Evolutionary conservation across 495 filamentous ascomycete genomes (phyloP).

Genomic region (Aspergillus coremiiformis): DNA sequence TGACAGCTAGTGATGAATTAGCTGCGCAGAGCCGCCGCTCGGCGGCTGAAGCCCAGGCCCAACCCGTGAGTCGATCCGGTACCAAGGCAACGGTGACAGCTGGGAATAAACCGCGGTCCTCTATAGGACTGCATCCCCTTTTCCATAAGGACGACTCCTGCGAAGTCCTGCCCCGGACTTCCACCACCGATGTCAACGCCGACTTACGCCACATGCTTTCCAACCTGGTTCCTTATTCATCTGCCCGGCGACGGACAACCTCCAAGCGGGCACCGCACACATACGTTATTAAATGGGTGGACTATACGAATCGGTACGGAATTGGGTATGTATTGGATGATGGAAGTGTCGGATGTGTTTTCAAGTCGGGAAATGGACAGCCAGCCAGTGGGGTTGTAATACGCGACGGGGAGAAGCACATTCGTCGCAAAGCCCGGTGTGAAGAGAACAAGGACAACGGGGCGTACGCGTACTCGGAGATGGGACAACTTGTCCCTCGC

Average conservation of each 20-base stretch:
- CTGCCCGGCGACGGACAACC: conserved; percentile 27
- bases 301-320: conserved; percentile 86
- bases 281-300: conserved; percentile 85
- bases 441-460: conserved; percentile 48
- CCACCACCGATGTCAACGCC: conserved; percentile 34
- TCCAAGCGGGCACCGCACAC: conserved; percentile 32
- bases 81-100: conserved; percentile 26
- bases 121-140: conserved; percentile 33
- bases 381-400: conserved; percentile 63
- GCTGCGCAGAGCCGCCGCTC: conserved; percentile 3
- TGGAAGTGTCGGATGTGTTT: conserved; percentile 74
- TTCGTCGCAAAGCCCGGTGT: conserved; percentile 44
- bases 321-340: conserved; percentile 81
- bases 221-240: conserved; percentile 31
- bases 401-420: conserved; percentile 50
- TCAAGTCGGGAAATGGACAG: conserved; percentile 55
- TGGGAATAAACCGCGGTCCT: conserved; percentile 29
- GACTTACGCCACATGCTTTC: conserved; percentile 38
- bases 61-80: conserved; percentile 21
- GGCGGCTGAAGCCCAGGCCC: conserved; percentile 12
- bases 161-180: conserved; percentile 32
- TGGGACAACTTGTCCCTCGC: conserved; percentile 60
- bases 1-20: not conserved
- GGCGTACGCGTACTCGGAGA: conserved; percentile 48
- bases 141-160: conserved; percentile 34